phyloP scores from a whole-genome alignment of 2,329 filamentous ascomycete genomes.

The Colletotrichum liriopes region DNA sequence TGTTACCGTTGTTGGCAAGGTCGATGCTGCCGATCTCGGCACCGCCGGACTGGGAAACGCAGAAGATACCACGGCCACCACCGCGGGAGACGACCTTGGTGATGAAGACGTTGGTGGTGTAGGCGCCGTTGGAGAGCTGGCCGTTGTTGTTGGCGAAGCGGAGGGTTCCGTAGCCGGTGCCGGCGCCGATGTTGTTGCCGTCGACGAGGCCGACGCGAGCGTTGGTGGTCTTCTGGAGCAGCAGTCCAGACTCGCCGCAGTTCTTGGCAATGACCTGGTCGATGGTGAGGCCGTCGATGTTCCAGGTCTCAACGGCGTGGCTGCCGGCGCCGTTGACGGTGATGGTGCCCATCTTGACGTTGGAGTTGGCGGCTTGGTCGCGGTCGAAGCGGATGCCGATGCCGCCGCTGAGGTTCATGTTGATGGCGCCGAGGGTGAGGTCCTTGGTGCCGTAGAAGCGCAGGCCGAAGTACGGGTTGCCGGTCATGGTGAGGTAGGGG shows the following conservation, averaged over 20 bases:
- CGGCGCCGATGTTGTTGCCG: conserved; percentile 67
- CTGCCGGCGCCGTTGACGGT: conserved; percentile 67
- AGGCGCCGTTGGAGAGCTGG: conserved; percentile 62
- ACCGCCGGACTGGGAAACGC: conserved; percentile 70
- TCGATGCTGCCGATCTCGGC: conserved; percentile 65
- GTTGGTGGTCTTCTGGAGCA: conserved; percentile 69
- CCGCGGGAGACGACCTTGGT: conserved; percentile 70
- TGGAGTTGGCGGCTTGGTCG: conserved; percentile 65
- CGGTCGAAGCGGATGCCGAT: conserved; percentile 72
- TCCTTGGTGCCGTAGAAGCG: conserved; percentile 68
- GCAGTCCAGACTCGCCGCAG: conserved; percentile 70
- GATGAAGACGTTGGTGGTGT: conserved; percentile 67
- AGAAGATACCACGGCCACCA: conserved; percentile 71
- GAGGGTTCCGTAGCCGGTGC: conserved; percentile 70
- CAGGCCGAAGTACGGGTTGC: conserved; percentile 71
- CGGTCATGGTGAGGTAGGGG: conserved; percentile 71
- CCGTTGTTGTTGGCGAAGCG: conserved; percentile 73
- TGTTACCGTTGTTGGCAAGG: conserved; percentile 68
- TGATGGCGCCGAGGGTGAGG: conserved; percentile 66
- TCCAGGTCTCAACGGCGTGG: conserved; percentile 73
- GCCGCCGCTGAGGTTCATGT: conserved; percentile 68
- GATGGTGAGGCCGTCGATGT: conserved; percentile 69
- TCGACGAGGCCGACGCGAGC: conserved; percentile 69
- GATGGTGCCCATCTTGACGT: conserved; percentile 69
- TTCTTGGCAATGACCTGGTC: conserved; percentile 67